Evolutionary conservation across 129 eudicot species (phyloP).

Genomic region (Tagetes erecta): DNA sequence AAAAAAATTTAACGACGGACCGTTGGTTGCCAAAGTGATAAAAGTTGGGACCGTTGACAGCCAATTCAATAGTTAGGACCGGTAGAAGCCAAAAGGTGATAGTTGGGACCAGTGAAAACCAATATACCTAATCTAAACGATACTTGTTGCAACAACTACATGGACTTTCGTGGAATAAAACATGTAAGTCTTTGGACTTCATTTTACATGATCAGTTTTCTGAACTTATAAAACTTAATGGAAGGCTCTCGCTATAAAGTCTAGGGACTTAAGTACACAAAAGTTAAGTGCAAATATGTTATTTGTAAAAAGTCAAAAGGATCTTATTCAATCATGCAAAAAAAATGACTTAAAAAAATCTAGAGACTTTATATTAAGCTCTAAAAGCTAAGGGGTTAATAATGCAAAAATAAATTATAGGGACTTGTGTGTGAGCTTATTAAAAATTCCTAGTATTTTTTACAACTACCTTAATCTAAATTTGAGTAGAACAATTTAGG

Average conservation of each 20-base stretch:
- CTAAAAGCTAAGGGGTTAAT: not conserved
- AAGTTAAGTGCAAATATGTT: not conserved
- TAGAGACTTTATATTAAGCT: not conserved
- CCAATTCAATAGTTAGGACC: too few species aligned
- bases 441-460: not conserved
- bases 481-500: slow-evolving; percentile 1
- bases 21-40: too few species aligned
- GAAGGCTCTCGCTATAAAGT: not conserved
- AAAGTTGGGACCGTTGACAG: too few species aligned
- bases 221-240: not conserved
- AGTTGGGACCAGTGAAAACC: too few species aligned
- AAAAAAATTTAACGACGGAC: too few species aligned
- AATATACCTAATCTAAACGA: not conserved
- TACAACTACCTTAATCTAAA: not conserved
- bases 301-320: not conserved
- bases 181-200: not conserved
- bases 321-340: not conserved
- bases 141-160: not conserved
- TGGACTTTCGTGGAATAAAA: not conserved
- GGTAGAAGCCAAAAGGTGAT: too few species aligned
- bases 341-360: too few species aligned
- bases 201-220: not conserved
- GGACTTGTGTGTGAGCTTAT: not conserved
- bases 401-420: not conserved
- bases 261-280: not conserved